phyloP scores from a whole-genome alignment of 1,139 yeast species.

The Pichia sp. region DNA sequence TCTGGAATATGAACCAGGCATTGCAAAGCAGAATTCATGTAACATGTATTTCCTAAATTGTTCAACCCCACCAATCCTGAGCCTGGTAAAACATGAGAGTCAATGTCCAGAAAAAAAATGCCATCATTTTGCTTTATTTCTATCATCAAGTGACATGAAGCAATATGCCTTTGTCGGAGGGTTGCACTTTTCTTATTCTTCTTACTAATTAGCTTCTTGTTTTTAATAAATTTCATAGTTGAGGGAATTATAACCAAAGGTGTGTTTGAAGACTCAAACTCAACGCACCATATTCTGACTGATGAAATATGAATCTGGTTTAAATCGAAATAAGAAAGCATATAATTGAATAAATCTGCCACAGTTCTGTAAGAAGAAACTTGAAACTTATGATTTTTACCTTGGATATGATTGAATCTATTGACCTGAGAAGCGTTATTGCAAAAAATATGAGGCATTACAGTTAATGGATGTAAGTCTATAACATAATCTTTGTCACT shows the following conservation, averaged over 20 bases:
- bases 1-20: slow-evolving; percentile 88
- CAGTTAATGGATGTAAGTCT: slow-evolving; percentile 51
- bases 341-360: slow-evolving; percentile 21
- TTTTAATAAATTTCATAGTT: slow-evolving; percentile 16
- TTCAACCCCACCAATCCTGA: slow-evolving; percentile 62
- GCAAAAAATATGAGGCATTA: slow-evolving; percentile 48
- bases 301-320: slow-evolving; percentile 18
- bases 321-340: slow-evolving; percentile 30
- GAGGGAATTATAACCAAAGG: slow-evolving; percentile 23
- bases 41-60: slow-evolving; percentile 91
- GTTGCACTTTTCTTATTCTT: slow-evolving; percentile 21
- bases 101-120: slow-evolving; percentile 25
- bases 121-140: slow-evolving; percentile 28
- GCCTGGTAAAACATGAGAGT: slow-evolving; percentile 29
- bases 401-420: slow-evolving; percentile 19
- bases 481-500: slow-evolving; percentile 38
- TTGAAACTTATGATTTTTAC: slow-evolving; percentile 10
- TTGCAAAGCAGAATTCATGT: slow-evolving; percentile 95
- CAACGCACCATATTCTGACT: slow-evolving; percentile 27
- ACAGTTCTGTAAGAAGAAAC: slow-evolving; percentile 22
- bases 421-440: slow-evolving; percentile 26
- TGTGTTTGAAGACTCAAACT: slow-evolving; percentile 11
- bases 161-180: slow-evolving; percentile 19
- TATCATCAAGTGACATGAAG: slow-evolving; percentile 23
- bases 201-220: slow-evolving; percentile 20